Percentiles rank a stretch among this genome's conserved stretches.
Evolutionary conservation across 164 flowering plant genomes (phyloP).

Genomic region (Aristolochia contorta): DNA sequence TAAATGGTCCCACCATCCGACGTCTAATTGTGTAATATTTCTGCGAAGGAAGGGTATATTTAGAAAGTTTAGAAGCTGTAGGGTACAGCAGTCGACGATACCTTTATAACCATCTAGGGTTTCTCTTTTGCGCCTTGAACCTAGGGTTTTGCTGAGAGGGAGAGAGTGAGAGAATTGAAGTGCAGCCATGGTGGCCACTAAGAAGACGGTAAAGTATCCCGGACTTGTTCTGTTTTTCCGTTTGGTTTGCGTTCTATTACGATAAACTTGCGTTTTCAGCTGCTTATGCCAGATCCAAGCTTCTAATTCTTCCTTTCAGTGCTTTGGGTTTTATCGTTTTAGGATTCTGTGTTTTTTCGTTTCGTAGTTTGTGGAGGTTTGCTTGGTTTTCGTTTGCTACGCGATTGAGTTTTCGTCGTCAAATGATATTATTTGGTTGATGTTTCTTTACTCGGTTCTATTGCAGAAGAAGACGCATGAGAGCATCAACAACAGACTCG

Average conservation of each 20-base stretch:
- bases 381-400: neutral
- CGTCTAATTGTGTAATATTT: too few species aligned
- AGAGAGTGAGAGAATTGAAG: neutral
- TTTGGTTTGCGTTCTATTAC: neutral
- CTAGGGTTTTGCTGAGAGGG: neutral
- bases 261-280: neutral
- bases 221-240: neutral
- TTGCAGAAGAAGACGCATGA: conserved; percentile 83
- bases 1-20: too few species aligned
- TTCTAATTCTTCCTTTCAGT: neutral
- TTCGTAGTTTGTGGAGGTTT: neutral
- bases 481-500: conserved; percentile 71
- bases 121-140: conserved; percentile 1
- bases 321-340: neutral
- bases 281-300: neutral
- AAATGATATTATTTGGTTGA: too few species aligned
- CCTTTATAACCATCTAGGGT: neutral
- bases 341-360: neutral
- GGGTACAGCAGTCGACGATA: too few species aligned
- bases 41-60: too few species aligned
- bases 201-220: conserved; percentile 31
- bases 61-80: too few species aligned
- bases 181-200: conserved; percentile 30
- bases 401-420: too few species aligned
- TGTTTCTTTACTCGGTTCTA: neutral